Conservation (phyloP, 2,329 filamentous ascomycete genomes). For the Botrytis cinerea region DNA sequence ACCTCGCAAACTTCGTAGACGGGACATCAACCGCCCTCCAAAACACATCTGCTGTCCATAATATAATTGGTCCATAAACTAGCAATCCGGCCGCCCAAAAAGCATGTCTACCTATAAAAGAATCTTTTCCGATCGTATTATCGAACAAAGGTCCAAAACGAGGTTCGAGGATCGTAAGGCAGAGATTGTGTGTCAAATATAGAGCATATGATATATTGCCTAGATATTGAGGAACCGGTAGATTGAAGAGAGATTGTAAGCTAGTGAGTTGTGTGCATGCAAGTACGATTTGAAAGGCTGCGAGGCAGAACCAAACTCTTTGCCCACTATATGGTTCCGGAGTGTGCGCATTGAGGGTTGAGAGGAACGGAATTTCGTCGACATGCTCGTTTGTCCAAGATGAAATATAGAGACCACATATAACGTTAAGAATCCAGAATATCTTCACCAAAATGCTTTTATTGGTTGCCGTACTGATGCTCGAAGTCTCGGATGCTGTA, state of each 20-base stretch:
- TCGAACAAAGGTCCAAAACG: slow-evolving; percentile 34
- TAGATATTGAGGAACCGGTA: slow-evolving; percentile 54
- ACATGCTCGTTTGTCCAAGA: slow-evolving; percentile 39
- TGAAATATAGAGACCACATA: slow-evolving; percentile 37
- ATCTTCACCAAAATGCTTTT: slow-evolving; percentile 25
- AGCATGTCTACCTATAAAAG: slow-evolving; percentile 34
- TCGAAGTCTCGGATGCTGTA: slow-evolving; percentile 10
- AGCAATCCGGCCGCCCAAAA: slow-evolving; percentile 45
- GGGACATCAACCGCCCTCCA: slow-evolving; percentile 58
- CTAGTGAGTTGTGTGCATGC: slow-evolving; percentile 42
- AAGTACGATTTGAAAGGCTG: slow-evolving; percentile 38
- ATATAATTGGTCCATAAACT: slow-evolving; percentile 48
- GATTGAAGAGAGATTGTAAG: slow-evolving; percentile 50
- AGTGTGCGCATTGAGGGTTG: slow-evolving; percentile 34
- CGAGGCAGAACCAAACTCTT: slow-evolving; percentile 38
- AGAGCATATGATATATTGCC: slow-evolving; percentile 59
- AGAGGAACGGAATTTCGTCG: slow-evolving; percentile 33
- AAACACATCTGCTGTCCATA: slow-evolving; percentile 59
- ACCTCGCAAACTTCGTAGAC: slow-evolving; percentile 52
- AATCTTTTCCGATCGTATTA: slow-evolving; percentile 28
- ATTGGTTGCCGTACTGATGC: slow-evolving; percentile 19
- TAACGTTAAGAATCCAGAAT: slow-evolving; percentile 37
- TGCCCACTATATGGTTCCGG: slow-evolving; percentile 37
- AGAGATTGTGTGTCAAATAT: slow-evolving; percentile 59
- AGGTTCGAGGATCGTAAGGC: slow-evolving; percentile 44